Conservation (phyloP, 768 basidiomycete species). For the Naganishia onofrii region DNA sequence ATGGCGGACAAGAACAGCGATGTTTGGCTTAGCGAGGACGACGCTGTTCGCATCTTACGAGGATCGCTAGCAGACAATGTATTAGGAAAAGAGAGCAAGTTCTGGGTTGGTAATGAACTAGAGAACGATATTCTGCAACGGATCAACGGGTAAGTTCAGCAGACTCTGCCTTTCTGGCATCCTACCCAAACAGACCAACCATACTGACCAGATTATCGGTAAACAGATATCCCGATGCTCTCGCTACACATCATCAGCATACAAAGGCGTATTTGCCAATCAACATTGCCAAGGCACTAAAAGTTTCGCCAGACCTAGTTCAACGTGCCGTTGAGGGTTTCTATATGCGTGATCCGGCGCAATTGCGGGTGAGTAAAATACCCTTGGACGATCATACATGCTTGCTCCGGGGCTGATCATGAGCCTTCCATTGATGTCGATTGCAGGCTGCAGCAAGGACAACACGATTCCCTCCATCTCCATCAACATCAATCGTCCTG, state of each 20-base stretch:
- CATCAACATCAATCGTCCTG: constrained; percentile 52
- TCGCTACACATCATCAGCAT: constrained; percentile 67
- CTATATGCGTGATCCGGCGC: constrained; percentile 88
- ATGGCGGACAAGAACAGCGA: constrained; percentile 36
- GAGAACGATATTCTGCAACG: constrained; percentile 69
- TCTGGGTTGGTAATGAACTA: constrained; percentile 62
- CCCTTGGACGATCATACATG: constrained; percentile 45
- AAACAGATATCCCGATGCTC: constrained; percentile 67
- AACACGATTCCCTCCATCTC: not conserved
- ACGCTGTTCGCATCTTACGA: constrained; percentile 58
- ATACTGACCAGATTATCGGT: not conserved
- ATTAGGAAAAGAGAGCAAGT: constrained; percentile 52
- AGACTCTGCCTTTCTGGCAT: not conserved
- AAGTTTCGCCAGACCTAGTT: constrained; percentile 64
- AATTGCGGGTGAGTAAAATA: constrained; percentile 66
- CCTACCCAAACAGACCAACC: constrained; percentile 36
- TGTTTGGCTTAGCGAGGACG: constrained; percentile 60
- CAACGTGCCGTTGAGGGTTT: constrained; percentile 88
- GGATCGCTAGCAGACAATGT: not conserved
- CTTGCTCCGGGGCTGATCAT: too few relatives aligned
- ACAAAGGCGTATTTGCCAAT: constrained; percentile 76
- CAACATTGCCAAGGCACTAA: constrained; percentile 73
- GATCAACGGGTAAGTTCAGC: constrained; percentile 53
- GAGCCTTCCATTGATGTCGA: not conserved
- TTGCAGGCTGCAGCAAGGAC: constrained; percentile 11